phyloP scores from a whole-genome alignment of 208 protist genomes.

The Trypanosoma cruzi region DNA sequence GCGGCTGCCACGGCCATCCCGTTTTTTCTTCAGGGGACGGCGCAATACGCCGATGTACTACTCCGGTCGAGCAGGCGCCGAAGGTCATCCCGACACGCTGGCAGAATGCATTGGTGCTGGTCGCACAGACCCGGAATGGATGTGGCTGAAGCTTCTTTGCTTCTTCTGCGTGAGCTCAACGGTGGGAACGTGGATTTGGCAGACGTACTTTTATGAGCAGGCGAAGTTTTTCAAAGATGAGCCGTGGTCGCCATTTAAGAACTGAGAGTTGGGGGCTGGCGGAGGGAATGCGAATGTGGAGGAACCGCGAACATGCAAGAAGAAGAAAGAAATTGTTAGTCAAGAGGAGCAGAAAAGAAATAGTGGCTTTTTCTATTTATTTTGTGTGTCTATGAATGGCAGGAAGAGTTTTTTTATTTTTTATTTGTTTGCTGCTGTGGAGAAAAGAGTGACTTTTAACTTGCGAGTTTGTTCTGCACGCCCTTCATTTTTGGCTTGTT shows the following conservation, averaged over 20 bases:
- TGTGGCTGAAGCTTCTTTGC: constrained; percentile 83
- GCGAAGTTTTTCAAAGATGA: constrained; percentile 88
- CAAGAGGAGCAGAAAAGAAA: neutral
- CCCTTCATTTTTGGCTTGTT: neutral
- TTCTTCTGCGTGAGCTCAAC: constrained; percentile 78
- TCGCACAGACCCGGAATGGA: constrained; percentile 77
- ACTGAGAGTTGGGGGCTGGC: neutral
- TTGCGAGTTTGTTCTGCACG: neutral
- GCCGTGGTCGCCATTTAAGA: constrained; percentile 71
- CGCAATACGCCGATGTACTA: constrained; percentile 63
- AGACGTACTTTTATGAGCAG: constrained; percentile 74
- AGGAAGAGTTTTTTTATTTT: neutral
- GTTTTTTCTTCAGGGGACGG: constrained; percentile 55
- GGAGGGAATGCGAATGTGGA: no score
- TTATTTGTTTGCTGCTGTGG: neutral
- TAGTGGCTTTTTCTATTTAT: neutral
- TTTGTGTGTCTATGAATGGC: neutral
- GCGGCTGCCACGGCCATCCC: neutral
- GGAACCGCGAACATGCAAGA: neutral
- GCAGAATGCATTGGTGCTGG: constrained; percentile 51
- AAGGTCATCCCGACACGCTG: constrained; percentile 63
- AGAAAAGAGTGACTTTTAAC: neutral
- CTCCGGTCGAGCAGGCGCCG: constrained; percentile 35
- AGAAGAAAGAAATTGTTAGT: neutral
- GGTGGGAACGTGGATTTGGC: constrained; percentile 67